Evolutionary conservation across 1,284 basidiomycete genomes (phyloP).

Genomic region (Abortiporus biennis): DNA sequence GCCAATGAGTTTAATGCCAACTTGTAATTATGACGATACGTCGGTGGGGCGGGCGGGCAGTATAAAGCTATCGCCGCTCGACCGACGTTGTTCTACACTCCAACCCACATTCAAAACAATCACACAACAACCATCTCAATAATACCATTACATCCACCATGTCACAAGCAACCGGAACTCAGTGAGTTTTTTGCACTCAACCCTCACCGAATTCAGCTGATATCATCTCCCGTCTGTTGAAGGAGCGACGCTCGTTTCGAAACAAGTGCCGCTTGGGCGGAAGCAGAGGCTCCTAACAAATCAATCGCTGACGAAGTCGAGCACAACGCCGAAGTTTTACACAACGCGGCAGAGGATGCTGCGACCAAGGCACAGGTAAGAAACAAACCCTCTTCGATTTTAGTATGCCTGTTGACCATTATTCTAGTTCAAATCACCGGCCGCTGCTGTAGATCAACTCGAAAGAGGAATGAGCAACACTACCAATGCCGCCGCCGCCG

Average conservation of each 20-base stretch:
- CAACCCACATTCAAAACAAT: background rate
- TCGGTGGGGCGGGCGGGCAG: no score
- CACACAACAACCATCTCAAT: no score
- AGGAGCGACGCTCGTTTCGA: constrained; percentile 30
- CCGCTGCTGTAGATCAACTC: constrained; percentile 39
- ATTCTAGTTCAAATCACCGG: no score
- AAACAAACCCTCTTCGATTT: constrained; percentile 3
- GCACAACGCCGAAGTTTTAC: constrained; percentile 37
- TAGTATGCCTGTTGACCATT: no score
- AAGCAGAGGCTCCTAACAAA: constrained; percentile 38
- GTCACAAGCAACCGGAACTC: constrained; percentile 7
- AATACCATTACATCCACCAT: constrained; percentile 4
- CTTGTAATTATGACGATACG: no score
- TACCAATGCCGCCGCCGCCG: constrained; percentile 44
- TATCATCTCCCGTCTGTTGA: background rate
- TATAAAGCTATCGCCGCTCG: no score
- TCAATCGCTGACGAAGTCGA: constrained; percentile 33
- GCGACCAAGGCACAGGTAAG: constrained; percentile 42
- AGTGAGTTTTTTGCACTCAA: constrained; percentile 7
- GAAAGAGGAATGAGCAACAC: constrained; percentile 33
- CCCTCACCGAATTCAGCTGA: constrained; percentile 5
- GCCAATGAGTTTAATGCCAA: no score
- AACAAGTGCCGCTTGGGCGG: constrained; percentile 45
- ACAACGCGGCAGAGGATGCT: constrained; percentile 39
- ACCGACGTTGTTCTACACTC: no score